Evolutionary conservation across 768 basidiomycete species (phyloP).

Genomic region (Chalciporus sphaerocephalus): DNA sequence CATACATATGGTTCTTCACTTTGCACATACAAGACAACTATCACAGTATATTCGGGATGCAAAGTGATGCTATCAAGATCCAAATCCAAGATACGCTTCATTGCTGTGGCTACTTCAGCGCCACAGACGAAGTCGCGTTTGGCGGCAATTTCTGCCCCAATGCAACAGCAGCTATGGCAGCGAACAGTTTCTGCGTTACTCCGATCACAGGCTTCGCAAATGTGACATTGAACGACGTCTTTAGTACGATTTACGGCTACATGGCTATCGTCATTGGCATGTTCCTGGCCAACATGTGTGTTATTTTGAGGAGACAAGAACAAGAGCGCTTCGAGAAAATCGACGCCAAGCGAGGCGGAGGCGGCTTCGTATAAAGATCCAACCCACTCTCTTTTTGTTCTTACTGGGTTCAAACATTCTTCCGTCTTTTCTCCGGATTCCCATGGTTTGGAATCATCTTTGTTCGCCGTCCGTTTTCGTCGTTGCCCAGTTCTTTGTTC

Average conservation of each 20-base stretch:
- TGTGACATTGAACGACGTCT: constrained; percentile 70
- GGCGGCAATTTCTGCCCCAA: constrained; percentile 61
- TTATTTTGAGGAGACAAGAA: constrained; percentile 82
- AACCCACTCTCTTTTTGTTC: background rate
- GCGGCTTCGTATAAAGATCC: constrained; percentile 68
- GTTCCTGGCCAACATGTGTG: constrained; percentile 76
- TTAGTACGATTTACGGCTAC: constrained; percentile 78
- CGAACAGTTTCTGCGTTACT: constrained; percentile 64
- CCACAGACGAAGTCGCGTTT: constrained; percentile 52
- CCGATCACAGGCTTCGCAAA: constrained; percentile 67
- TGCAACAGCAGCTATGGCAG: constrained; percentile 33
- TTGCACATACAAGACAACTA: constrained; percentile 68
- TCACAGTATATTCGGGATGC: constrained; percentile 49
- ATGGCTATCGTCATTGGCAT: constrained; percentile 75
- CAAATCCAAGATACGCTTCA: constrained; percentile 67
- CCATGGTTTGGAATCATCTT: background rate
- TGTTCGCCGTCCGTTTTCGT: background rate
- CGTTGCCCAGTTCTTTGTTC: background rate
- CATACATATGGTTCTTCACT: constrained; percentile 79
- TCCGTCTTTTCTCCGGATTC: background rate
- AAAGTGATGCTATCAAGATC: constrained; percentile 44
- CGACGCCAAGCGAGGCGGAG: constrained; percentile 82
- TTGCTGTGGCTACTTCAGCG: constrained; percentile 86
- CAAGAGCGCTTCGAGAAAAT: constrained; percentile 84
- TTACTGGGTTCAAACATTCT: background rate